phyloP scores from a whole-genome alignment of 305 asterid species.

The Ajuga reptans region DNA sequence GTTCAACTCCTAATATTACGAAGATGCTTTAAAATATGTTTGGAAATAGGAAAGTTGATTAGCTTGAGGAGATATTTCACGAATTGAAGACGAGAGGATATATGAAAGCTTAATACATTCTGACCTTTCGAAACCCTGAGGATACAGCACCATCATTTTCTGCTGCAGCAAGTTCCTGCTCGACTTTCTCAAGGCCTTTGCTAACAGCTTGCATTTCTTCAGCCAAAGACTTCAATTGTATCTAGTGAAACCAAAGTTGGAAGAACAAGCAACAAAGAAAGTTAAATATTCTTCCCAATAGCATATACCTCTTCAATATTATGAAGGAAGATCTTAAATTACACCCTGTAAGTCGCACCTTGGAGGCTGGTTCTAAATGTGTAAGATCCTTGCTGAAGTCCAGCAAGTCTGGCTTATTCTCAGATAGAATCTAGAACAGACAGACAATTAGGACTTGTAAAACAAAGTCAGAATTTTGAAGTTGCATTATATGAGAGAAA shows the following conservation, averaged over 20 bases:
- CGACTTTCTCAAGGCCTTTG: slow-evolving; percentile 97
- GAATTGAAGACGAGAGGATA: background rate
- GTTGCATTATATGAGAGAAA: background rate
- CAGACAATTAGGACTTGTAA: slow-evolving; percentile 6
- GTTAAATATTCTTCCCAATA: slow-evolving; percentile 15
- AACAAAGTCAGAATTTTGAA: slow-evolving; percentile 2
- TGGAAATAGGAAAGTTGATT: background rate
- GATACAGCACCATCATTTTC: slow-evolving; percentile 88
- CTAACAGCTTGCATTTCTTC: slow-evolving; percentile 99
- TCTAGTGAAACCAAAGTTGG: slow-evolving; percentile 38
- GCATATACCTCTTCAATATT: slow-evolving; percentile 16
- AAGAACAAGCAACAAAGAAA: slow-evolving; percentile 23
- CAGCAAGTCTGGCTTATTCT: slow-evolving; percentile 84
- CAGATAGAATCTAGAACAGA: slow-evolving; percentile 60
- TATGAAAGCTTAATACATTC: slow-evolving; percentile 4
- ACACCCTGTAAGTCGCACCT: slow-evolving; percentile 41
- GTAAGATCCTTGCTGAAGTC: slow-evolving; percentile 85
- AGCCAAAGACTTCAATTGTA: slow-evolving; percentile 90
- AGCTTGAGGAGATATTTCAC: background rate
- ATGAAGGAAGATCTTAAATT: slow-evolving; percentile 8
- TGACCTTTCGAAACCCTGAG: slow-evolving; percentile 79
- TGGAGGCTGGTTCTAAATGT: slow-evolving; percentile 93
- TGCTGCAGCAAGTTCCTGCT: slow-evolving; percentile 82
- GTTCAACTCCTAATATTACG: background rate
- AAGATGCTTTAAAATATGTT: background rate